Evolutionary conservation across 1,139 yeast species (phyloP).

Genomic region (Debaryomyces nepalensis): DNA sequence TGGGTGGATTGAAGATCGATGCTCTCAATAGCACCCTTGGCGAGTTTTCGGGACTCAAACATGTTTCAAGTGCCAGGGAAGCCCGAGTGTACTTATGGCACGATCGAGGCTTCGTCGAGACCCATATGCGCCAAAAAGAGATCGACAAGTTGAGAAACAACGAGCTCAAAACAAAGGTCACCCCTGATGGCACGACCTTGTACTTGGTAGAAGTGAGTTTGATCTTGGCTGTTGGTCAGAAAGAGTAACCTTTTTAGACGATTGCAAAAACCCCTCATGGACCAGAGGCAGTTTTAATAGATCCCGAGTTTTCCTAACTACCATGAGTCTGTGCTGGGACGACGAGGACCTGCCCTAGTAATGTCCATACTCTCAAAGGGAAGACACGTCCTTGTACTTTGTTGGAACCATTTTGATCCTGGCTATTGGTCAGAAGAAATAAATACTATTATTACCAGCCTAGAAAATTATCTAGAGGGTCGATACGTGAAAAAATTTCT

Average conservation of each 20-base stretch:
- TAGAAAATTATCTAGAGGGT: too few species aligned
- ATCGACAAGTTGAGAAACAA: conserved; percentile 23
- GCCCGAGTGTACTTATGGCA: conserved; percentile 31
- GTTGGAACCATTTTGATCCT: too few species aligned
- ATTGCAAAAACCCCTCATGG: not conserved
- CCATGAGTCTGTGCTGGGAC: too few species aligned
- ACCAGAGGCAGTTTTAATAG: too few species aligned
- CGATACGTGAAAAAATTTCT: too few species aligned
- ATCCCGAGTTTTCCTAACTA: too few species aligned
- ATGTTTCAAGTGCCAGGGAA: conserved; percentile 30
- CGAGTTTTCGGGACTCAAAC: conserved; percentile 26
- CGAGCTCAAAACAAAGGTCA: conserved; percentile 18
- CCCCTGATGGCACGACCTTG: conserved; percentile 18
- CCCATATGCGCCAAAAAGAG: conserved; percentile 26
- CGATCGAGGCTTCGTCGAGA: conserved; percentile 25
- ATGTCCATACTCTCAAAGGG: too few species aligned
- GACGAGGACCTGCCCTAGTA: too few species aligned
- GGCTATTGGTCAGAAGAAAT: too few species aligned
- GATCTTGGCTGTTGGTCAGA: conserved; percentile 34
- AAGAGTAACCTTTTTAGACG: not conserved
- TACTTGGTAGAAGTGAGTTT: conserved; percentile 28
- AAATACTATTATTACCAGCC: too few species aligned
- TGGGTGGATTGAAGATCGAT: conserved; percentile 38
- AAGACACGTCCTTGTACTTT: too few species aligned
- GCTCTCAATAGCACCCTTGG: conserved; percentile 28